These are phyloP conservation scores for Chytriomyces sp. DNA, from an alignment of 192 early-diverging fungal species.

Conservation along the genomic window DNA sequence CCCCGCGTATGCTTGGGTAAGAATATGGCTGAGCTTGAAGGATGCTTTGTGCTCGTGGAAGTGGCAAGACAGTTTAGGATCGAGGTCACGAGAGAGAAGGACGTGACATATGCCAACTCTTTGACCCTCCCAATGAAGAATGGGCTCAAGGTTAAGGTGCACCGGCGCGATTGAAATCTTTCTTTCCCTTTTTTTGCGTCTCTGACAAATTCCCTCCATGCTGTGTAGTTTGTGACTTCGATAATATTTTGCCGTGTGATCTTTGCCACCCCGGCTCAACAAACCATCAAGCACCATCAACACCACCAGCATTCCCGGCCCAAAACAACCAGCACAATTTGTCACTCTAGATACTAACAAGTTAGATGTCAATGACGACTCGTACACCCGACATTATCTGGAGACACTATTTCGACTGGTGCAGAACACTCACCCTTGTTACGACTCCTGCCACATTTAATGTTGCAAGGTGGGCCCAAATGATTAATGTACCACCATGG, in stretches of 20 bases:
- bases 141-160: slow-evolving; percentile 13
- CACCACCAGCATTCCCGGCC: too few species aligned
- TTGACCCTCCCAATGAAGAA: slow-evolving; percentile 35
- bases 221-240: too few species aligned
- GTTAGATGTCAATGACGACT: slow-evolving; percentile 41
- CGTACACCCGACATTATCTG: slow-evolving; percentile 54
- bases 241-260: too few species aligned
- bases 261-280: too few species aligned
- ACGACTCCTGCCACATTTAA: too few species aligned
- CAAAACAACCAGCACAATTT: too few species aligned
- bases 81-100: slow-evolving; percentile 8
- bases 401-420: slow-evolving; percentile 33
- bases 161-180: too few species aligned
- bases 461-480: slow-evolving; percentile 20
- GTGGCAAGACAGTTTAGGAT: slow-evolving; percentile 33
- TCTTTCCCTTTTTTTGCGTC: too few species aligned
- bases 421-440: not conserved
- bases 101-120: slow-evolving; percentile 26
- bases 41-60: slow-evolving; percentile 36
- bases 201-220: too few species aligned
- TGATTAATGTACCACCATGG: slow-evolving; percentile 2
- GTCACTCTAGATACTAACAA: slow-evolving; percentile 49
- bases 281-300: too few species aligned
- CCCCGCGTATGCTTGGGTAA: slow-evolving; percentile 48
- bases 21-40: slow-evolving; percentile 45